Evolutionary conservation across 1,139 yeast genomes (phyloP), one percentile per base, ranked within the genome.

Genomic region (Sugiyamaella grinbergsii): DNA sequence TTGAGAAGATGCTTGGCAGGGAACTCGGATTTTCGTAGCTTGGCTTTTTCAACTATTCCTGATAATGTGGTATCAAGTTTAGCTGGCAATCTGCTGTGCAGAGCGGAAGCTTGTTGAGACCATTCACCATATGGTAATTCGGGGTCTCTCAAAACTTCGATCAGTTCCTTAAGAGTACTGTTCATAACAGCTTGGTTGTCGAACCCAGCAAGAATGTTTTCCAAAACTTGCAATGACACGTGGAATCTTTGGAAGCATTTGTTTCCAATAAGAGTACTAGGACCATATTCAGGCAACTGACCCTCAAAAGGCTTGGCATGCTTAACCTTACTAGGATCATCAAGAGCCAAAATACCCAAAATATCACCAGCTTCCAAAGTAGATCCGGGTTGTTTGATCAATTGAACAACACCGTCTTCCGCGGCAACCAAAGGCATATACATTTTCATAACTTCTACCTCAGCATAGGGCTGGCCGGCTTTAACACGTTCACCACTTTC

Each of bases 361-460:
- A 94, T 91, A 67, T 93, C 98, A 72, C 98, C 98, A 45, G 98
- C 97, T 63, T 82, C 82, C 55, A 93, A 85, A 36, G 96, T 89
- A 8, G 97, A 85, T 53, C 99, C 99, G n/a, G 98, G 98, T 72
- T 94, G 98, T 71, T 93, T 91, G 66, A 93, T 82, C 49, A 90
- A 77, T 74, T 93, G 97, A 47, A 91, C 90, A 54, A 81, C 76
- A 77, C 99, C 99, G 65, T 87, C 85, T 70, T 91, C 98, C 70
- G 83, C 89, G 29, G 97, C 93, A 64, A 89, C 76, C 65, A 91
- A 77, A 26, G 74, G 73, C 74, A 71, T 70, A 58, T 68, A 69
- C 98, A 91, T 91, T 73, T 93, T 93, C 99, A 93, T 93, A 61
- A 93, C 98, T 75, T 93, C 99, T 53, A 93, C 96, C 74, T 93